Conservation (phyloP, 1,139 yeast genomes). For the Pichia sp. region DNA sequence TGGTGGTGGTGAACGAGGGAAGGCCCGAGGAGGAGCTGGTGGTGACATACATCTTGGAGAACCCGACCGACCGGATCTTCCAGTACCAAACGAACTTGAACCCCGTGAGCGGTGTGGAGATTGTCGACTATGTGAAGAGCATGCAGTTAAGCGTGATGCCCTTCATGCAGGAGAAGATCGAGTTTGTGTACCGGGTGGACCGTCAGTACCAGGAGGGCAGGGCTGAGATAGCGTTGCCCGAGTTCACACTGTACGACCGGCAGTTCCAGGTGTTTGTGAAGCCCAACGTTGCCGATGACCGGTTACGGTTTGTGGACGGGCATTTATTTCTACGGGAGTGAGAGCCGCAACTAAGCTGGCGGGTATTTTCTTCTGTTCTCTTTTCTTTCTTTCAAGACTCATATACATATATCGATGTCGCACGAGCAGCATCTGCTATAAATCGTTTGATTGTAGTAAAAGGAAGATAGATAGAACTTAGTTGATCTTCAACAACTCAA, state of each 20-base stretch:
- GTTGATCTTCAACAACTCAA: conserved; percentile 81
- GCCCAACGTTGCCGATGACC: conserved; percentile 9
- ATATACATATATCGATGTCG: too few relatives aligned
- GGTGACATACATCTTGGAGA: conserved; percentile 57
- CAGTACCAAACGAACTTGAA: conserved; percentile 52
- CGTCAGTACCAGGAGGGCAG: conserved; percentile 14
- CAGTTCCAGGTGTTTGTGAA: conserved; percentile 59
- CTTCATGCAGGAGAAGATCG: conserved; percentile 47
- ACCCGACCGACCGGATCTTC: conserved; percentile 67
- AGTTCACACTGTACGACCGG: conserved; percentile 57
- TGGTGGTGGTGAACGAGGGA: conserved; percentile 35
- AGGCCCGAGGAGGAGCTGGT: conserved; percentile 24
- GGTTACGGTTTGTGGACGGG: conserved; percentile 16
- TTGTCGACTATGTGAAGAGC: conserved; percentile 24
- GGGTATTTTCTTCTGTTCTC: too few relatives aligned
- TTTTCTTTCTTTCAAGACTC: too few relatives aligned
- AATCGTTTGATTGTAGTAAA: background rate
- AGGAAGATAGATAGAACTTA: conserved; percentile 24
- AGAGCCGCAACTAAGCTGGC: too few relatives aligned
- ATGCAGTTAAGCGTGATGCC: conserved; percentile 50
- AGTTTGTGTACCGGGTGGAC: conserved; percentile 35
- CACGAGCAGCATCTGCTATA: background rate
- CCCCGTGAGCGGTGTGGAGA: conserved; percentile 23
- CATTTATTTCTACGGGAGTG: background rate
- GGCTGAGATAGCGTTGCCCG: conserved; percentile 43